Percentiles rank a stretch among this genome's conserved stretches.
phyloP scores from a whole-genome alignment of 2,329 filamentous ascomycete species.

The Spiromastix sp. region DNA sequence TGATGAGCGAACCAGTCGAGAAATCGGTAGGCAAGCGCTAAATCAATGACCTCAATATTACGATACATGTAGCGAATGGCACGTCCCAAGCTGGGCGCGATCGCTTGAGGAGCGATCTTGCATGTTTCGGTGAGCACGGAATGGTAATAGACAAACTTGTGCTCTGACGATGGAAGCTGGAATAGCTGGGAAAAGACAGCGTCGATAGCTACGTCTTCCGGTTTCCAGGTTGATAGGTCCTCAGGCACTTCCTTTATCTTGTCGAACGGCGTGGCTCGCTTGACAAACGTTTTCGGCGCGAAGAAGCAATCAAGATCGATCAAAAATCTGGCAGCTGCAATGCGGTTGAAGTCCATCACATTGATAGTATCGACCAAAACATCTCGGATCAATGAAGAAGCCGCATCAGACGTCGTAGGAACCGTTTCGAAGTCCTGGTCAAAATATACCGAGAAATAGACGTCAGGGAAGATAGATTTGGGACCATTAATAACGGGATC shows the following conservation, averaged over 20 bases:
- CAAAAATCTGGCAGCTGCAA: constrained; percentile 73
- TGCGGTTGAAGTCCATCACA: constrained; percentile 83
- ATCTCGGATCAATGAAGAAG: constrained; percentile 76
- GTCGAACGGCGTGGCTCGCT: constrained; percentile 87
- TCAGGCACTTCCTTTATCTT: constrained; percentile 62
- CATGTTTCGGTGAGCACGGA: constrained; percentile 89
- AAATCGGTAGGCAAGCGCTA: constrained; percentile 79
- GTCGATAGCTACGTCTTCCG: constrained; percentile 94
- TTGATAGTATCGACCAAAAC: constrained; percentile 87
- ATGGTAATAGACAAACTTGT: constrained; percentile 96
- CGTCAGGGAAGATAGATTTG: constrained; percentile 75
- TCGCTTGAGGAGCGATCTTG: constrained; percentile 91
- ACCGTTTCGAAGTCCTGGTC: constrained; percentile 84
- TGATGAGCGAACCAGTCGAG: constrained; percentile 98
- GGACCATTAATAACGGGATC: constrained; percentile 63
- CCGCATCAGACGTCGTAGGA: constrained; percentile 63
- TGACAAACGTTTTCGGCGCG: constrained; percentile 78
- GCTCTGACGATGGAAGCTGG: constrained; percentile 73
- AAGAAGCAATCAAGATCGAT: constrained; percentile 96
- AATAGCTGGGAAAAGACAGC: constrained; percentile 94
- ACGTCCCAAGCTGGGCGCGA: constrained; percentile 84
- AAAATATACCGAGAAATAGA: constrained; percentile 86
- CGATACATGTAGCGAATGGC: constrained; percentile 88
- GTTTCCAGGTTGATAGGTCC: constrained; percentile 77
- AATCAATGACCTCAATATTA: constrained; percentile 69